Base-by-base conservation (phyloP, 2,329 filamentous ascomycete genomes). In the Acrodontium crateriforme region DNA sequence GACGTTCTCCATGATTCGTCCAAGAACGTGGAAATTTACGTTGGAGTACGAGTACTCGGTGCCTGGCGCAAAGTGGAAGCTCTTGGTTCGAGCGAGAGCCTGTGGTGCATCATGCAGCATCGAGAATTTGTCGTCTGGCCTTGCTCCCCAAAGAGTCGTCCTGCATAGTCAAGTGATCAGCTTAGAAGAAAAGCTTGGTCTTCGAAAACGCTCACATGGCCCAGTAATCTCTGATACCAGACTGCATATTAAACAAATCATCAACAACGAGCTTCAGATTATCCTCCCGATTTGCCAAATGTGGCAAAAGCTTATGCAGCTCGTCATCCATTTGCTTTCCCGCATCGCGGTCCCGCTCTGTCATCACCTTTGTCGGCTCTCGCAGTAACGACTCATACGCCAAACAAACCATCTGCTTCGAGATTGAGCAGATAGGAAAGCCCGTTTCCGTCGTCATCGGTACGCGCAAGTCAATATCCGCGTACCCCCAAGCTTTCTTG, bases 371-470 rank as follows among this genome's bases (percentile, higher is more conserved):
- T 1, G 50, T 45, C 4, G 54, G 48, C 8, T 55, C 47, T 7
- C 33, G 22, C 22, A 54, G 36, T 5, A 62, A 37, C 20, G 54
- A 52, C 3, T 49, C 37, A 25, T 60, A 32, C 3, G 55, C 34
- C 4, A 53, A 45, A 29, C 57, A 60, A 2, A 59, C 39, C 41
- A 60, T 56, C 28, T 63, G 60, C 37, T 63, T 63, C 2, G 58
- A 53, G 33, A 62, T 63, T 5, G 59, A 62, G 37, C 60, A 63
- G 31, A 63, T 62, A 8, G 59, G 59, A 12, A 63, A 36, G 7
- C 48, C 45, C 1, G 50, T 60, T 4, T 52, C 32, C 4, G 50
- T 22, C 0, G 45, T 50, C 36, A 63, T 46, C 4, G 46, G 49
- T 13, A 55, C 50, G 4, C 51, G 48, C 6, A 37, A 26, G n/a